Evolutionary conservation across 306 rosid species (phyloP), one percentile per base, ranked within the genome.

Genomic region (Cucurbita ficifolia): DNA sequence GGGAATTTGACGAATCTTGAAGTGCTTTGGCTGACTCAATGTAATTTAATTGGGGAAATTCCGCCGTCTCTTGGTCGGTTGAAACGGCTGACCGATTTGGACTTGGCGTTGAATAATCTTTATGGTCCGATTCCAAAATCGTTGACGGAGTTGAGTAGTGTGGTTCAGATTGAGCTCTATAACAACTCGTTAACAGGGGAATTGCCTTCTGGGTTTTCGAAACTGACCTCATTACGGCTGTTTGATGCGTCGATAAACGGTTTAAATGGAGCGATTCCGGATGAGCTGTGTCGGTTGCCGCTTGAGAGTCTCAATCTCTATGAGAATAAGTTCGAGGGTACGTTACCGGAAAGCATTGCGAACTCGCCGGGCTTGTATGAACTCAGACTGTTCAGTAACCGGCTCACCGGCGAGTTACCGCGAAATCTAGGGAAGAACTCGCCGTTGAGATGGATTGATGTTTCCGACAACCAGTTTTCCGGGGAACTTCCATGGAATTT

Each of bases 11-110:
- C 90, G 50, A 91, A 75, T 84, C 97, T 95, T 58, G 85, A 78
- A 57, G 90, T 91, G 75, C 91, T 95, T 70, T 97, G 92, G 82
- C 77, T 91, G 81, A 96, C 96, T 39, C 91, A 88, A 48, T 90
- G 96, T 2, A 83, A 75, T 76, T 91, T 95, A 74, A 75, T 84
- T 43, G 99, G 92, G 62, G 87, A 83, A 73, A 95, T 95, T 74
- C 99, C 99, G 81, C 65, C 75, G 50, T 88, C 87, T 78, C 72
- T 91, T 58, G 92, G 96, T 48, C 84, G 76, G 84, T 77, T 95
- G 16, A 86, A 78, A 68, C 86, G 83, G 19, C 96, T 91, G 39
- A 76, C 86, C 12, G 88, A 94, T 40, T 58, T 91, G 75, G 92
- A 81, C 83, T 86, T 95, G 78, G 90, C 88, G 79, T 82, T 76